Evolutionary conservation across 495 filamentous ascomycete species (phyloP), one percentile per base, ranked within the genome.

Genomic region (Geoglossum glabrum): DNA sequence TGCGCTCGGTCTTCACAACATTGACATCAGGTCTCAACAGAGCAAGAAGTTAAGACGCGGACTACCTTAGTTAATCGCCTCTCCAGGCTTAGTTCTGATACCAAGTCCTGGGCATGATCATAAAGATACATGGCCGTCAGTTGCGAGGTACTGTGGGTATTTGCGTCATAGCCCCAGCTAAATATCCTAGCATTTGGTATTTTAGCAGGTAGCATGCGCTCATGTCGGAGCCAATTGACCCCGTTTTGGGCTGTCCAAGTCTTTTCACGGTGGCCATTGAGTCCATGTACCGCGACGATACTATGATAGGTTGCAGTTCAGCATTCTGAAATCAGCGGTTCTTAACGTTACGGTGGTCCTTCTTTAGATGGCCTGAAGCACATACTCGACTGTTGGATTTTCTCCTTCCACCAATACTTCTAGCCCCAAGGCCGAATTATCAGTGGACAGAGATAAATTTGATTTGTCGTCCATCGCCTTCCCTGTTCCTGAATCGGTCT

Each of bases 101-200:
- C 75, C 17, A 94, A 72, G n/a, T 79, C 86, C 65, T 89, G 82
- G 5, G 87, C 87, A 69, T 94, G 87, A 62, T 87, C 82, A 59
- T 85, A 81, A 59, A 94, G 79, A 61, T 82, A 82, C 67, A 89
- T 87, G 49, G 80, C 81, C 49, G 83, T 77, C 59, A 66, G 72
- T 28, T 59, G 70, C 17, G 63, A 64, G 28, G 67, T 69, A 52
- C 72, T 67, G 43, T 80, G 79, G 31, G 89, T 83, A 62, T 86
- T 81, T 43, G 85, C 82, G 64, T 94, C 86, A 66, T 92, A 94
- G 5, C 87, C 87, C 64, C 90, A 93, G 6, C 84, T 84, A 51
- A 94, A 68, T 40, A 94, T 77, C 33, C 89, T 77, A 27, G 82
- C 80, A 26, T 40, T 31, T 11, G 54, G 54, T 40, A 56, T 26